phyloP scores from a whole-genome alignment of 768 basidiomycete genomes.

The Albatrellus ellisii region DNA sequence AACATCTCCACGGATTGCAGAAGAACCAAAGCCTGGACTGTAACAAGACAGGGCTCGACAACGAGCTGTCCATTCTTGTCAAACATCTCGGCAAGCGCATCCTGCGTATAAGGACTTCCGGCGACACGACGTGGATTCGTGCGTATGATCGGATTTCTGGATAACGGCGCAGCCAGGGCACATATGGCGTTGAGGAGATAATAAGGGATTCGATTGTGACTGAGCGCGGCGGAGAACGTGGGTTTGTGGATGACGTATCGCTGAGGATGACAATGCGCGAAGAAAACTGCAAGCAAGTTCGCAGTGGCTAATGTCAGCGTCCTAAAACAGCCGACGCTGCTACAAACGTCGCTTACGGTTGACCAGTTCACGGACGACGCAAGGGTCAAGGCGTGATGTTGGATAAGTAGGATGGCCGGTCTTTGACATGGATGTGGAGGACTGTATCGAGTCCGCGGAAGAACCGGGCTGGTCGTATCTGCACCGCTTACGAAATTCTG shows the following conservation, averaged over 20 bases:
- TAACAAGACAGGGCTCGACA: slow-evolving; percentile 50
- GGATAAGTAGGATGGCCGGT: neutral
- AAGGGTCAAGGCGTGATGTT: slow-evolving; percentile 9
- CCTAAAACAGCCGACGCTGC: neutral
- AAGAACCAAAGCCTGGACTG: slow-evolving; percentile 65
- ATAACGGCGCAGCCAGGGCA: slow-evolving; percentile 67
- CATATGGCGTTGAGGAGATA: slow-evolving; percentile 65
- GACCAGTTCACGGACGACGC: slow-evolving; percentile 14
- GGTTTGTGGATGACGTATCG: slow-evolving; percentile 70
- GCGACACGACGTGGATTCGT: slow-evolving; percentile 30
- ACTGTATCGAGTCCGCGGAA: neutral
- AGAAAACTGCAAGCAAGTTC: slow-evolving; percentile 44
- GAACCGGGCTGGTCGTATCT: neutral
- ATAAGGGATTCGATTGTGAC: slow-evolving; percentile 51
- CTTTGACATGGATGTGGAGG: neutral
- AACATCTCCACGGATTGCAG: slow-evolving; percentile 54
- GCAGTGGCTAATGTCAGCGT: slow-evolving; percentile 2
- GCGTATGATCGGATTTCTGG: slow-evolving; percentile 48
- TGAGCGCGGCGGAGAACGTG: slow-evolving; percentile 54
- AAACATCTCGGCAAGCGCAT: slow-evolving; percentile 58
- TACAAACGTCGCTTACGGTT: slow-evolving; percentile 3
- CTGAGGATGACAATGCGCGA: slow-evolving; percentile 70
- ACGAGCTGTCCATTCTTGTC: slow-evolving; percentile 51
- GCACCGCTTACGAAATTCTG: neutral
- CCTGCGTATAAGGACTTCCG: slow-evolving; percentile 32